Percentiles rank a stretch among this genome's conserved stretches.
Evolutionary conservation across 495 filamentous ascomycete genomes (phyloP).

Genomic region (Penicillium tannophilum): DNA sequence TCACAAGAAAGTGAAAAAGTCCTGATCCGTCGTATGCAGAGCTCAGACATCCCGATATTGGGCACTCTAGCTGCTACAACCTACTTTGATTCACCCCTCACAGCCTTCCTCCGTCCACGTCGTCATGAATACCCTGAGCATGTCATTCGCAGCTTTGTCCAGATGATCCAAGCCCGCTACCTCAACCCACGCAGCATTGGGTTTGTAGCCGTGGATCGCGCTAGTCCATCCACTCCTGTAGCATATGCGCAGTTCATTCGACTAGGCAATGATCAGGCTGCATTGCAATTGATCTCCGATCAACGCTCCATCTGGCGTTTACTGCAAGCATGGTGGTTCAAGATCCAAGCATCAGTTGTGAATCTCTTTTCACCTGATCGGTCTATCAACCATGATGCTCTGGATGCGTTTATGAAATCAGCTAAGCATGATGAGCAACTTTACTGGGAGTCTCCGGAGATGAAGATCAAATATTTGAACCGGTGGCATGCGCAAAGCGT

Average conservation of each 20-base stretch:
- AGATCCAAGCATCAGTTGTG: background rate
- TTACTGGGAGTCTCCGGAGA: slow-evolving; percentile 14
- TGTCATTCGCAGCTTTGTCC: slow-evolving; percentile 13
- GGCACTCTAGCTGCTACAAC: slow-evolving; percentile 8
- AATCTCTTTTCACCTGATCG: slow-evolving; percentile 15
- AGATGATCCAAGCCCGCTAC: slow-evolving; percentile 14
- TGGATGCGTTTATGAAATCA: background rate
- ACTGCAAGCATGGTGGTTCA: slow-evolving; percentile 4
- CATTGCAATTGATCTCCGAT: background rate
- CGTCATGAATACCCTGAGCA: slow-evolving; percentile 16
- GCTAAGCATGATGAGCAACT: background rate
- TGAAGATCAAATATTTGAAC: slow-evolving; percentile 13
- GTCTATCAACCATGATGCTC: slow-evolving; percentile 8
- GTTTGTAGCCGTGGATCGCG: slow-evolving; percentile 13
- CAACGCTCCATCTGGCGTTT: slow-evolving; percentile 4
- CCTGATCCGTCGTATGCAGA: slow-evolving; percentile 10
- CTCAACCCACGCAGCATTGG: slow-evolving; percentile 13
- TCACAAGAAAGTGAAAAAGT: background rate
- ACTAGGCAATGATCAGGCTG: slow-evolving; percentile 11
- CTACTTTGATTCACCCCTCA: slow-evolving; percentile 10
- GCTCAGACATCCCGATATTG: slow-evolving; percentile 9
- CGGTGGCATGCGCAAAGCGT: slow-evolving; percentile 15
- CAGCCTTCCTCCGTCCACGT: slow-evolving; percentile 13
- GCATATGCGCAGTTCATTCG: slow-evolving; percentile 16
- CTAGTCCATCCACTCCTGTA: slow-evolving; percentile 6